These are phyloP conservation scores for Amanita fuliginea DNA, from an alignment of 768 basidiomycete species.

Conservation along the genomic window DNA sequence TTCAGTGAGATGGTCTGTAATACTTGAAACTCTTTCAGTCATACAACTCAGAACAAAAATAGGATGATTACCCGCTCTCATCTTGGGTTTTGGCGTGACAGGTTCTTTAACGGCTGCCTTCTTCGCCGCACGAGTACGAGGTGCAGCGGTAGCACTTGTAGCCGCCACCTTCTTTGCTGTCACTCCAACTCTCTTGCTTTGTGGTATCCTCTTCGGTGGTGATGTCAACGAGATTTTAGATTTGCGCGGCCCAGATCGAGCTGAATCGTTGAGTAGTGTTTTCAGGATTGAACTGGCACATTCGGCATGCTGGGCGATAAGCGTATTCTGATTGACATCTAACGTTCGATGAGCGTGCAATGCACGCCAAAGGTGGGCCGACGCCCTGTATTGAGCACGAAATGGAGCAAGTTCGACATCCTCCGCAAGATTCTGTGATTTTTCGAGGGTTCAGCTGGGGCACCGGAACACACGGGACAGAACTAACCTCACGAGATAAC, in stretches of 20 bases:
- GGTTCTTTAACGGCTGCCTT: slow-evolving; percentile 17
- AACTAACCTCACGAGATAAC: slow-evolving; percentile 30
- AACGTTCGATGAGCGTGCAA: slow-evolving; percentile 55
- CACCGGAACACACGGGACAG: not conserved
- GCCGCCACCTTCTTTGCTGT: not conserved
- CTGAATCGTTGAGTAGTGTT: slow-evolving; percentile 16
- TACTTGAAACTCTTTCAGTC: slow-evolving; percentile 11
- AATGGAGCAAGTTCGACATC: slow-evolving; percentile 24
- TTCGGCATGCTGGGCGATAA: slow-evolving; percentile 41
- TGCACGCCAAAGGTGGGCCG: slow-evolving; percentile 56
- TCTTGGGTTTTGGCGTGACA: slow-evolving; percentile 33
- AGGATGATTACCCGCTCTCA: slow-evolving; percentile 22
- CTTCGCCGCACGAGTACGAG: slow-evolving; percentile 7
- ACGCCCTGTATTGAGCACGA: slow-evolving; percentile 37
- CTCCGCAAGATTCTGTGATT: slow-evolving; percentile 20
- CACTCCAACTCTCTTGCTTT: not conserved
- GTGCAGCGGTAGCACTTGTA: not conserved
- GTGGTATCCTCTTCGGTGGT: slow-evolving; percentile 8
- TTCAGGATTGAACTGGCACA: slow-evolving; percentile 41
- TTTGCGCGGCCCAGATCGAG: slow-evolving; percentile 7
- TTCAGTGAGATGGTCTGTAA: slow-evolving; percentile 21
- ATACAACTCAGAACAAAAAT: not conserved
- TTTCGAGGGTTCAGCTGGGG: not conserved
- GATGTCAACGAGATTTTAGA: slow-evolving; percentile 12
- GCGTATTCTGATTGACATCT: slow-evolving; percentile 28